Evolutionary conservation across 257 asterid genomes (phyloP).

Genomic region (Penstemon newberryi): DNA sequence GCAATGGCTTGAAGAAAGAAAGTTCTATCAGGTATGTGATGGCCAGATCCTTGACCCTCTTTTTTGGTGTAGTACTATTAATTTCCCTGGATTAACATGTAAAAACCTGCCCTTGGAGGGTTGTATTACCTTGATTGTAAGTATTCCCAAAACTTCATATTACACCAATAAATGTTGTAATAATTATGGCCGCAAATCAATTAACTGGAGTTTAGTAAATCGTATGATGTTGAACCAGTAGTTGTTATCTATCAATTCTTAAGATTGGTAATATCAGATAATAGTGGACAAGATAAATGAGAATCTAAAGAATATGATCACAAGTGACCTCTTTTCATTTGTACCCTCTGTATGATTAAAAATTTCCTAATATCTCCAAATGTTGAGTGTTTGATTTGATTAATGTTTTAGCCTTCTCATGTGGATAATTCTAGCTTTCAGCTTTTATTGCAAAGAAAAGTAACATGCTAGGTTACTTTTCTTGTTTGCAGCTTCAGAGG

Average conservation of each 20-base stretch:
- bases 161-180: slow-evolving; percentile 17
- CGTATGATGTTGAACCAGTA: background rate
- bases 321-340: background rate
- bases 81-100: background rate
- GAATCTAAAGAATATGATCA: background rate
- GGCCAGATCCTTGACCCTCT: background rate
- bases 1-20: slow-evolving; percentile 98
- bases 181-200: slow-evolving; percentile 6
- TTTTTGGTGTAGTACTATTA: background rate
- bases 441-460: background rate
- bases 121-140: slow-evolving; percentile 17
- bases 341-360: background rate
- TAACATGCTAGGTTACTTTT: background rate
- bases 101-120: background rate
- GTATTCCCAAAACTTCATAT: background rate
- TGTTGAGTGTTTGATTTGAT: background rate
- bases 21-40: slow-evolving; percentile 64
- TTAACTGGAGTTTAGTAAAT: slow-evolving; percentile 10
- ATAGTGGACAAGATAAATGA: background rate
- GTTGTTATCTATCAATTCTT: slow-evolving; percentile 5
- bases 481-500: background rate
- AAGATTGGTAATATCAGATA: slow-evolving; percentile 15
- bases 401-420: background rate
- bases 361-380: background rate
- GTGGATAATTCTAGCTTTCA: no score